These are phyloP conservation scores for Paramecium primaurelia DNA, from an alignment of 73 alveolate genomes.

Conservation along the genomic window DNA sequence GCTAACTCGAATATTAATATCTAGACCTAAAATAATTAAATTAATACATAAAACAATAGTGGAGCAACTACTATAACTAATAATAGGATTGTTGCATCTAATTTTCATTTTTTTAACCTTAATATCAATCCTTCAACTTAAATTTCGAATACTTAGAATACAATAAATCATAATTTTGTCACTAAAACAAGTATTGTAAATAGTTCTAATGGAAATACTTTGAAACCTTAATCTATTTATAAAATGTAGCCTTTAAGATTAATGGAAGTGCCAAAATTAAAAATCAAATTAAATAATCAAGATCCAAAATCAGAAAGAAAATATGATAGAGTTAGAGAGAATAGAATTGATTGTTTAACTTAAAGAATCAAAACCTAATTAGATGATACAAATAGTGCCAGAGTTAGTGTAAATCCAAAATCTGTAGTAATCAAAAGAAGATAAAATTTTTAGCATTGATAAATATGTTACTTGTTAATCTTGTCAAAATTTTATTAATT, in stretches of 20 bases:
- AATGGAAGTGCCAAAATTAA: background rate
- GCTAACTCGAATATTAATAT: background rate
- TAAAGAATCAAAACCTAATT: background rate
- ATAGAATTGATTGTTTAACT: background rate
- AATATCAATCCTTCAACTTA: background rate
- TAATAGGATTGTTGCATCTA: background rate
- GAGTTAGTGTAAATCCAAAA: background rate
- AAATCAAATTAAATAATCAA: background rate
- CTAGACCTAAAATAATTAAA: background rate
- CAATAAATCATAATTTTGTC: background rate
- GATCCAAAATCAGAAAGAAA: constrained; percentile 14
- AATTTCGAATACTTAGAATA: background rate
- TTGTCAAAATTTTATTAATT: background rate
- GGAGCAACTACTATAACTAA: background rate
- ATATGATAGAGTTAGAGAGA: background rate
- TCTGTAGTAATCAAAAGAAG: background rate
- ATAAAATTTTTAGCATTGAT: background rate
- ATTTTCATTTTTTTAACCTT: background rate
- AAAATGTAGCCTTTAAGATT: background rate
- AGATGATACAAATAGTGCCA: background rate
- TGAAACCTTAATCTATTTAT: background rate
- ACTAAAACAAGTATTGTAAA: background rate
- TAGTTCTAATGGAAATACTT: background rate
- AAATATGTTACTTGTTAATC: background rate
- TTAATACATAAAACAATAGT: background rate